Conservation (phyloP, 2,329 filamentous ascomycete species). For the Paramyrothecium sp. region DNA sequence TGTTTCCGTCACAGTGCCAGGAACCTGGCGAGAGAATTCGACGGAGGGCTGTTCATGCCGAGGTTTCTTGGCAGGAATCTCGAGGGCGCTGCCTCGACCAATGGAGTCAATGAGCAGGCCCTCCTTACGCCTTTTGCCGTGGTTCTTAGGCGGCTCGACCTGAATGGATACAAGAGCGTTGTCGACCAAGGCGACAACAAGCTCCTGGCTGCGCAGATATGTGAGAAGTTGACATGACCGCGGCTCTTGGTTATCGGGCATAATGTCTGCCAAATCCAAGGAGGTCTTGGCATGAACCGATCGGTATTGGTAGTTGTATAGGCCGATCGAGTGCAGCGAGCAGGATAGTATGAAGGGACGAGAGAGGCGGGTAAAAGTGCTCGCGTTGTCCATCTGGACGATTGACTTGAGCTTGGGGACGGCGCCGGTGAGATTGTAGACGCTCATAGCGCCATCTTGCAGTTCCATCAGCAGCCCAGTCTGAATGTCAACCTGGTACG, state of each 20-base stretch:
- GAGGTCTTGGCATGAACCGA: constrained; percentile 53
- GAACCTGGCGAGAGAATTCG: constrained; percentile 36
- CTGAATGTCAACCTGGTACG: constrained; percentile 59
- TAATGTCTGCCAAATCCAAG: constrained; percentile 41
- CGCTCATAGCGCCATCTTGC: constrained; percentile 48
- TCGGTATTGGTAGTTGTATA: constrained; percentile 70
- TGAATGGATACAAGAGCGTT: constrained; percentile 67
- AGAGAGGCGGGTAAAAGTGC: constrained; percentile 66
- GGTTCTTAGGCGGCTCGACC: constrained; percentile 58
- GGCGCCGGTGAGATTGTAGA: constrained; percentile 63
- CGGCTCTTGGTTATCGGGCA: constrained; percentile 31
- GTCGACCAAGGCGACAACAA: constrained; percentile 64
- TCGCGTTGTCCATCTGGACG: constrained; percentile 48
- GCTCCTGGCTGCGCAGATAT: constrained; percentile 65
- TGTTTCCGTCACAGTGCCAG: constrained; percentile 48
- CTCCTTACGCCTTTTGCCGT: constrained; percentile 55
- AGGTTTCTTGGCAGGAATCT: constrained; percentile 30
- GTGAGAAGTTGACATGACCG: constrained; percentile 47
- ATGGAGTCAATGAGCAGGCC: constrained; percentile 73
- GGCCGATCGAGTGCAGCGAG: constrained; percentile 52
- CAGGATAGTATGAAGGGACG: constrained; percentile 63
- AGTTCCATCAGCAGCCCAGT: constrained; percentile 65
- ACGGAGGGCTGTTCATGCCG: constrained; percentile 26
- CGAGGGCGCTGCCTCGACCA: constrained; percentile 56
- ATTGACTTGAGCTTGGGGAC: constrained; percentile 59